Percentiles rank a stretch among this genome's conserved stretches.
Conservation (phyloP, 2,329 filamentous ascomycete genomes). For the Rhexocercosporidium sp. region DNA sequence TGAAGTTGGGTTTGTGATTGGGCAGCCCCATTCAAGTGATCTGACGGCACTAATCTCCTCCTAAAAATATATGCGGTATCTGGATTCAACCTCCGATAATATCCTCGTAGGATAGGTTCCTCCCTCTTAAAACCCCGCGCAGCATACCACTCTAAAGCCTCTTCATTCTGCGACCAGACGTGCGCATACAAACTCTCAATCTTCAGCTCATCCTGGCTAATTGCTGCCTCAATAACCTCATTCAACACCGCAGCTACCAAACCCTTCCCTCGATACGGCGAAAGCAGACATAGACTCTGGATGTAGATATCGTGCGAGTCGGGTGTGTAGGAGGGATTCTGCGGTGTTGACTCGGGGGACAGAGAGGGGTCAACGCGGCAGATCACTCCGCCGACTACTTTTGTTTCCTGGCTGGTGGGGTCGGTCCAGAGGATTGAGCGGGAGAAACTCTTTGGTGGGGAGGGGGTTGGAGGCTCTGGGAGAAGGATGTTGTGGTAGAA, state of each 20-base stretch:
- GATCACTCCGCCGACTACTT: conserved; percentile 65
- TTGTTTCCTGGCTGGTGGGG: conserved; percentile 44
- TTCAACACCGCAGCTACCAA: conserved; percentile 61
- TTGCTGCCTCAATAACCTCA: conserved; percentile 40
- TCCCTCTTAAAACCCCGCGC: conserved; percentile 60
- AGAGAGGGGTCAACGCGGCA: conserved; percentile 61
- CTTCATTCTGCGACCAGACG: conserved; percentile 70
- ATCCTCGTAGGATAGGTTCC: conserved; percentile 54
- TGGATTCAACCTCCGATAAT: conserved; percentile 67
- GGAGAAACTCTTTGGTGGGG: conserved; percentile 49
- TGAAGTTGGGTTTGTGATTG: conserved; percentile 42
- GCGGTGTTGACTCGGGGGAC: conserved; percentile 23
- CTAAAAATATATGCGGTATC: conserved; percentile 65
- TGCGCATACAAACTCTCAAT: conserved; percentile 62
- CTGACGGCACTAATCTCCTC: conserved; percentile 44
- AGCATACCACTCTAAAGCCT: conserved; percentile 67
- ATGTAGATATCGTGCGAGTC: conserved; percentile 62
- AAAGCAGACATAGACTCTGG: conserved; percentile 66
- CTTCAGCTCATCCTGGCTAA: conserved; percentile 41
- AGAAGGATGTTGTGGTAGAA: conserved; percentile 64
- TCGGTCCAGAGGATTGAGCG: conserved; percentile 65
- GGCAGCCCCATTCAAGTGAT: conserved; percentile 30
- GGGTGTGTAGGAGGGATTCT: conserved; percentile 23
- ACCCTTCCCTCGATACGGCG: conserved; percentile 65
- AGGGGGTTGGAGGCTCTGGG: conserved; percentile 50